Evolutionary conservation across 495 filamentous ascomycete species (phyloP).

Genomic region (Diplogelasinospora grovesii): DNA sequence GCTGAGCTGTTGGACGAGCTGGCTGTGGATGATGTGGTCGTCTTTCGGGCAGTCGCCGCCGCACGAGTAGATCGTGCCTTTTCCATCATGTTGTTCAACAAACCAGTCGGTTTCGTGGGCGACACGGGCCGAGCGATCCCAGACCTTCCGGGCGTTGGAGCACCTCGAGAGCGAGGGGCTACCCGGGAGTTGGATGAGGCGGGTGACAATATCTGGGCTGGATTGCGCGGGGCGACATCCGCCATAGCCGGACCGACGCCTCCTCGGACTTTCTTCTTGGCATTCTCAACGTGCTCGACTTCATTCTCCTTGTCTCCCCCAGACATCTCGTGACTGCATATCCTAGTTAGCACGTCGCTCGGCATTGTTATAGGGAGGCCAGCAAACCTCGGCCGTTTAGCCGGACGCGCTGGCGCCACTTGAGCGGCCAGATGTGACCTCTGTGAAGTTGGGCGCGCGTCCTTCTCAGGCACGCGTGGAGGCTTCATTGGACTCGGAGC

Average conservation of each 20-base stretch:
- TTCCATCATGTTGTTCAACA: conserved; percentile 56
- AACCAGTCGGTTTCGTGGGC: conserved; percentile 36
- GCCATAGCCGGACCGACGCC: conserved; percentile 17
- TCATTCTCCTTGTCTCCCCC: conserved; percentile 78
- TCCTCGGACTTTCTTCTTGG: conserved; percentile 37
- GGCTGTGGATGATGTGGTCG: conserved; percentile 35
- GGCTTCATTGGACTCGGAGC: conserved; percentile 2
- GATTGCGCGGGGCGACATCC: conserved; percentile 19
- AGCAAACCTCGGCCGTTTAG: conserved; percentile 59
- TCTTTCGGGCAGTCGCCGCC: conserved; percentile 41
- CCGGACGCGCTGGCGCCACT: conserved; percentile 28
- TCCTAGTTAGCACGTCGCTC: conserved; percentile 8
- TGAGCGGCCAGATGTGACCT: not conserved
- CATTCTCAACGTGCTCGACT: conserved; percentile 40
- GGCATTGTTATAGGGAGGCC: not conserved
- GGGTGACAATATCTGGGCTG: conserved; percentile 63
- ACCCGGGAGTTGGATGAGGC: conserved; percentile 73
- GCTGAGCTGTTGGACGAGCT: conserved; percentile 22
- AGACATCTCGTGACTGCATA: conserved; percentile 53
- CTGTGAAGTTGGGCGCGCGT: conserved; percentile 15
- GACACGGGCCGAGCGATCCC: conserved; percentile 33
- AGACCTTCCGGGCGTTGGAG: conserved; percentile 27
- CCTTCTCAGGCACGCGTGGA: conserved; percentile 32
- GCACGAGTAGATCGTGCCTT: conserved; percentile 43
- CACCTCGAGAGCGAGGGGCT: conserved; percentile 34